A percentile compares a stretch with the other conserved stretches of the same genome.
These are phyloP conservation scores for Colletotrichum filicis DNA, from an alignment of 2,329 filamentous ascomycete genomes.

Conservation along the genomic window DNA sequence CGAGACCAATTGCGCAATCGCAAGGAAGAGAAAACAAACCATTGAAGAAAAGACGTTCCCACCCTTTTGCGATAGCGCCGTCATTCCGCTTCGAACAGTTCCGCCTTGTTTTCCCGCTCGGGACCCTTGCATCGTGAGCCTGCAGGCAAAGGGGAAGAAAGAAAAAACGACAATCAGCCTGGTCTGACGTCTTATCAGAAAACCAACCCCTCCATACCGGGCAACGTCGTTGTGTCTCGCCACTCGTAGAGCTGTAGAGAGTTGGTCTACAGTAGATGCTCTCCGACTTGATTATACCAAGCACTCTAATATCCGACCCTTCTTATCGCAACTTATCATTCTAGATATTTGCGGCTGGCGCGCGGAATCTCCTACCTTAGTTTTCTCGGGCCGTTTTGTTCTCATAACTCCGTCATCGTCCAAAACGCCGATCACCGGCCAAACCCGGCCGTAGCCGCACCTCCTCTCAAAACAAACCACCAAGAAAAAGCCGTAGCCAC, in stretches of 20 bases:
- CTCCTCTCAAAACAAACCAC: background rate
- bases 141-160: too few relatives aligned
- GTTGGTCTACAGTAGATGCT: background rate
- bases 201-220: background rate
- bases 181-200: constrained; percentile 10
- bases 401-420: background rate
- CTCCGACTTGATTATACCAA: background rate
- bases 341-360: too few relatives aligned
- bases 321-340: too few relatives aligned
- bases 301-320: background rate
- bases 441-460: constrained; percentile 27
- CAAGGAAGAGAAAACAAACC: background rate
- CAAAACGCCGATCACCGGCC: constrained; percentile 9
- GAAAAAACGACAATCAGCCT: background rate
- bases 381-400: background rate
- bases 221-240: background rate
- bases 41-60: constrained; percentile 13
- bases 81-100: background rate
- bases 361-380: background rate
- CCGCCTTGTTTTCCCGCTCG: constrained; percentile 3
- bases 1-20: constrained; percentile 31
- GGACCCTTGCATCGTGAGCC: constrained; percentile 23
- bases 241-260: background rate
- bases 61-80: background rate
- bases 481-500: background rate